Evolutionary conservation across 106 monocot genomes (phyloP).

Genomic region (Chionographis japonica): DNA sequence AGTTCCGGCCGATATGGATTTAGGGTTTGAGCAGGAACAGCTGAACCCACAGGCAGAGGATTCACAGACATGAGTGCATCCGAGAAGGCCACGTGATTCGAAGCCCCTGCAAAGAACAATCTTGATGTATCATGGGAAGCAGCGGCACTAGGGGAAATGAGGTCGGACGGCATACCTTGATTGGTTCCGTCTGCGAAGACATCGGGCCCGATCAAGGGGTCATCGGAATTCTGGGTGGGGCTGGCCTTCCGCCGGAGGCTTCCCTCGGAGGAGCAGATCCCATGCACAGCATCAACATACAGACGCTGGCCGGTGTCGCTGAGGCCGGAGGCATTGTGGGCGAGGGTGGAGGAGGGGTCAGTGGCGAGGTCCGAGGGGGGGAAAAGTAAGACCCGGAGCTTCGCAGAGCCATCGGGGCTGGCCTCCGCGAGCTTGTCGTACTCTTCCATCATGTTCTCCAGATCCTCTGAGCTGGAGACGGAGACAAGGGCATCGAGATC

Average conservation of each 20-base stretch:
- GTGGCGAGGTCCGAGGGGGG: slow-evolving; percentile 33
- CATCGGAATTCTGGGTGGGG: slow-evolving; percentile 34
- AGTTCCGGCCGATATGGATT: too few relatives aligned
- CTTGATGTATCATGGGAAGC: not conserved
- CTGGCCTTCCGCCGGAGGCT: not conserved
- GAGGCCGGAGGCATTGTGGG: not conserved
- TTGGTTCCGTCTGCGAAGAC: not conserved
- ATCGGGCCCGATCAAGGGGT: not conserved
- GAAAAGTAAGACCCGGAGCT: slow-evolving; percentile 68
- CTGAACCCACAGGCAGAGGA: too few relatives aligned
- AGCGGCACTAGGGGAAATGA: not conserved
- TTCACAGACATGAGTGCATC: too few relatives aligned
- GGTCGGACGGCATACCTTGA: not conserved
- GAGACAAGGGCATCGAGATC: slow-evolving; percentile 87
- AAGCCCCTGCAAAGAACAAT: too few relatives aligned
- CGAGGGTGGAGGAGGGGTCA: slow-evolving; percentile 8
- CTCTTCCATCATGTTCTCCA: slow-evolving; percentile 98
- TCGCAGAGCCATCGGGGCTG: slow-evolving; percentile 41
- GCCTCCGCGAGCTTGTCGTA: slow-evolving; percentile 56
- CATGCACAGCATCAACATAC: slow-evolving; percentile 21
- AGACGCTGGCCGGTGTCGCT: slow-evolving; percentile 7
- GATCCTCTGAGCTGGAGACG: slow-evolving; percentile 69
- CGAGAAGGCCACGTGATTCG: too few relatives aligned
- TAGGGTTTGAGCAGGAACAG: too few relatives aligned
- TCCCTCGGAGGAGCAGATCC: not conserved